Evolutionary conservation across 2,329 filamentous ascomycete genomes (phyloP).

Genomic region (Pyrenophora tritici-repentis): DNA sequence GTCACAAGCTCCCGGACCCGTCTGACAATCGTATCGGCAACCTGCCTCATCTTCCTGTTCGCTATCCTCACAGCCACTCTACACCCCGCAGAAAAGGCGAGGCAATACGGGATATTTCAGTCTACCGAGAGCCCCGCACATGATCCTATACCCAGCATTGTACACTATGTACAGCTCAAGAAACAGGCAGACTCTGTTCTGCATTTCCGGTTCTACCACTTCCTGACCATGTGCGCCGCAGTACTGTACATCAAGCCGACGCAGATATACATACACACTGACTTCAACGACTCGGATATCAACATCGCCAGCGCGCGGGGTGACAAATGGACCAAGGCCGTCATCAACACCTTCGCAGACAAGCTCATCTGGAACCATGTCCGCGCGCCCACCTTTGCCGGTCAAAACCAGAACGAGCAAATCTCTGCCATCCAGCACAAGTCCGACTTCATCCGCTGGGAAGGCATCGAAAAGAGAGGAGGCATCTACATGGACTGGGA

Average conservation of each 20-base stretch:
- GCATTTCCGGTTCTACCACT: background rate
- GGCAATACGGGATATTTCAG: background rate
- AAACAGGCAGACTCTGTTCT: background rate
- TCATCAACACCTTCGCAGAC: slow-evolving; percentile 22
- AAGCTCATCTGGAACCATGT: slow-evolving; percentile 16
- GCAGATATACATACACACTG: slow-evolving; percentile 30
- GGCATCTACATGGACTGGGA: slow-evolving; percentile 30
- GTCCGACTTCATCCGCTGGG: slow-evolving; percentile 27
- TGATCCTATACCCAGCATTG: background rate
- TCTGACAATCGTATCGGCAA: background rate
- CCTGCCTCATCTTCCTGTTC: background rate
- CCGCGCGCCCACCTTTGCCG: slow-evolving; percentile 12
- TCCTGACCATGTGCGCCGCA: background rate
- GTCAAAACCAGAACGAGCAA: slow-evolving; percentile 11
- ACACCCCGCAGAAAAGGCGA: background rate
- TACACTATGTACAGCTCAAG: background rate
- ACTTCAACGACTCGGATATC: slow-evolving; percentile 16
- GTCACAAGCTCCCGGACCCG: background rate
- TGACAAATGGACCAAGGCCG: slow-evolving; percentile 21
- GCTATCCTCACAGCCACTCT: background rate
- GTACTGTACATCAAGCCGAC: background rate
- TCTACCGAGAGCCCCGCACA: background rate
- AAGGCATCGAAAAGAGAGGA: slow-evolving; percentile 16
- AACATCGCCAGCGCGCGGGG: slow-evolving; percentile 12
- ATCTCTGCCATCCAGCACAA: slow-evolving; percentile 25